Conservation (phyloP, 306 rosid species). For the Betula pendula region DNA sequence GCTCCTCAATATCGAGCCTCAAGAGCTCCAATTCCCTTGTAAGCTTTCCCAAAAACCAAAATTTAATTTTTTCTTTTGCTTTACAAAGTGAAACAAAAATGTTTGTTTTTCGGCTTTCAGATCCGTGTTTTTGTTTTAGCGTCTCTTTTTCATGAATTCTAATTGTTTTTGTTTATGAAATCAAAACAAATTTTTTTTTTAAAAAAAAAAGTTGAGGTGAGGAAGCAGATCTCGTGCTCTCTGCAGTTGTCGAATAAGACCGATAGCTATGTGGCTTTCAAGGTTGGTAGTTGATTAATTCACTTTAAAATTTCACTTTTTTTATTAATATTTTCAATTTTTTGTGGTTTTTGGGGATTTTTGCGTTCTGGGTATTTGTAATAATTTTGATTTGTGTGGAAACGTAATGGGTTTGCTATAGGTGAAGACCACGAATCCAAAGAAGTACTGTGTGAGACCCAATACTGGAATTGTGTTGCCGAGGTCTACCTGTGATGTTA, state of each 20-base stretch:
- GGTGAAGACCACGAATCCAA: constrained; percentile 95
- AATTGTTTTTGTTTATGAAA: constrained; percentile 9
- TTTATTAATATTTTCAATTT: no score
- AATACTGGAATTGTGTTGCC: constrained; percentile 89
- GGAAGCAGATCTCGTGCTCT: constrained; percentile 95
- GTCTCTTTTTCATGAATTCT: constrained; percentile 36
- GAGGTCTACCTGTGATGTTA: constrained; percentile 76
- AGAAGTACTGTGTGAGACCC: constrained; percentile 95
- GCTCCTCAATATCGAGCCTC: constrained; percentile 72
- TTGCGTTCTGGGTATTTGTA: constrained; percentile 18
- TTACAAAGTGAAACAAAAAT: neutral
- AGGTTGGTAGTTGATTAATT: constrained; percentile 43
- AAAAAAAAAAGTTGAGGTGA: neutral
- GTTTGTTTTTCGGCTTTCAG: constrained; percentile 10
- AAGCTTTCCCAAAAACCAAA: constrained; percentile 17
- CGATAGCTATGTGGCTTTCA: constrained; percentile 72
- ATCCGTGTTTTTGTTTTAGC: constrained; percentile 29
- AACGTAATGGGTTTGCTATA: constrained; percentile 37
- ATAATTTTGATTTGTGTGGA: constrained; percentile 35
- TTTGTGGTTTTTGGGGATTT: neutral
- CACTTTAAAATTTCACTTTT: constrained; percentile 13
- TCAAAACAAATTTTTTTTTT: neutral
- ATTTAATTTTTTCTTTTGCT: constrained; percentile 1
- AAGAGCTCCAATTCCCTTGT: constrained; percentile 88
- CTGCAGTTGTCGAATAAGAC: constrained; percentile 70